phyloP scores from a whole-genome alignment of 2,329 filamentous ascomycete genomes.

The Graphium sp. region DNA sequence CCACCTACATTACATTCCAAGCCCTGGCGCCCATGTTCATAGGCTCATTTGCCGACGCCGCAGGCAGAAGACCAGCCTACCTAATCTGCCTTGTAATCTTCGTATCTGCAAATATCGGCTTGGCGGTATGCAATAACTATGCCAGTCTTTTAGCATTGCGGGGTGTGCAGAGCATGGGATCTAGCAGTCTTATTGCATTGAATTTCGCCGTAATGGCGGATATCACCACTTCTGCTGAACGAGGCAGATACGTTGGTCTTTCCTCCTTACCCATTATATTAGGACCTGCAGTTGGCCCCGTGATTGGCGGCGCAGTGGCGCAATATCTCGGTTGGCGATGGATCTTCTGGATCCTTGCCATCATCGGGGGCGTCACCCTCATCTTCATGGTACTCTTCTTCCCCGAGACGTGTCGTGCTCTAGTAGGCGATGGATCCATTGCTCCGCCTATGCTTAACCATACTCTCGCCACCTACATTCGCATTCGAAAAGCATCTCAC shows the following conservation, averaged over 20 bases:
- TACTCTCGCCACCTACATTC: too few relatives aligned
- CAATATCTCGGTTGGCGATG: conserved; percentile 41
- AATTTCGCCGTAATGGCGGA: conserved; percentile 44
- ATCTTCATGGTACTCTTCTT: conserved; percentile 30
- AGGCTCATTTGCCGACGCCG: conserved; percentile 35
- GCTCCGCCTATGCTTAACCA: background rate
- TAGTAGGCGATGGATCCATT: conserved; percentile 37
- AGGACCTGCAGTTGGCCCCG: conserved; percentile 32
- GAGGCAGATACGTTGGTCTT: conserved; percentile 41
- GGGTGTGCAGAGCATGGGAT: conserved; percentile 39
- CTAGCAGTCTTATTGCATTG: conserved; percentile 41
- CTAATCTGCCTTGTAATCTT: conserved; percentile 34
- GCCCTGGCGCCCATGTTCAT: conserved; percentile 40
- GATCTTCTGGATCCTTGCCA: conserved; percentile 47
- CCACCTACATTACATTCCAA: conserved; percentile 43
- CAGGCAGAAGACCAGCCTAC: conserved; percentile 36
- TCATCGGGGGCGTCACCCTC: conserved; percentile 24
- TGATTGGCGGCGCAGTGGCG: conserved; percentile 40
- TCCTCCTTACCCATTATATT: conserved; percentile 30
- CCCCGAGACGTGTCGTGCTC: conserved; percentile 33
- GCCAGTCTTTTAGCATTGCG: conserved; percentile 32
- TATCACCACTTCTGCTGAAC: conserved; percentile 41
- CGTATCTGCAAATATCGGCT: conserved; percentile 32
- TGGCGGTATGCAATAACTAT: conserved; percentile 31
- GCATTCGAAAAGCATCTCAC: too few relatives aligned